These are phyloP conservation scores for Russula virescens DNA, from an alignment of 768 basidiomycete species.

Conservation along the genomic window DNA sequence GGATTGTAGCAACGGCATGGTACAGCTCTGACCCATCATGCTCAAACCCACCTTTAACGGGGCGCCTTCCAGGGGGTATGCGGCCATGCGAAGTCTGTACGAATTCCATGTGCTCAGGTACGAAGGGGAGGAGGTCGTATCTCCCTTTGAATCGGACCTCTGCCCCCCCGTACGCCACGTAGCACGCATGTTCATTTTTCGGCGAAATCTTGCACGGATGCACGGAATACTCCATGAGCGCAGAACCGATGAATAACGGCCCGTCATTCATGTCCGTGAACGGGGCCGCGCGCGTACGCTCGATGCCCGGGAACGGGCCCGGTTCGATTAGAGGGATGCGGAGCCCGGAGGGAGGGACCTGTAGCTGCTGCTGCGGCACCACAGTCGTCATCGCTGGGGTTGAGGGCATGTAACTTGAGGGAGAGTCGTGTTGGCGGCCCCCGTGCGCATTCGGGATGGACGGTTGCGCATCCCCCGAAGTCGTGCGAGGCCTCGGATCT, in stretches of 20 bases:
- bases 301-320: slow-evolving; percentile 39
- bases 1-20: slow-evolving; percentile 53
- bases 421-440: slow-evolving; percentile 3
- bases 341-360: slow-evolving; percentile 57
- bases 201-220: slow-evolving; percentile 82
- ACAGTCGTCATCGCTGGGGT: not conserved
- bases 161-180: slow-evolving; percentile 57
- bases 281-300: slow-evolving; percentile 45
- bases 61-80: slow-evolving; percentile 50
- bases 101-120: slow-evolving; percentile 65
- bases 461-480: not conserved
- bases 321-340: slow-evolving; percentile 49
- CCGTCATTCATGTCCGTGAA: slow-evolving; percentile 53
- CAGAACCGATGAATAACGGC: slow-evolving; percentile 69
- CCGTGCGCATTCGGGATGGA: not conserved
- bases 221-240: slow-evolving; percentile 56
- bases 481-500: no score
- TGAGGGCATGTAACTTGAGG: slow-evolving; percentile 18
- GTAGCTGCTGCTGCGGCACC: not conserved
- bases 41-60: slow-evolving; percentile 74
- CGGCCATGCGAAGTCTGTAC: slow-evolving; percentile 55
- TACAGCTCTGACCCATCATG: slow-evolving; percentile 60
- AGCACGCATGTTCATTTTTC: slow-evolving; percentile 37
- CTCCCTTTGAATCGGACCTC: slow-evolving; percentile 60
- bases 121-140: slow-evolving; percentile 72